A percentile compares a stretch with the other conserved stretches of the same genome.
phyloP scores from a whole-genome alignment of 2,329 filamentous ascomycete species.

The Epichloe gansuensis region DNA sequence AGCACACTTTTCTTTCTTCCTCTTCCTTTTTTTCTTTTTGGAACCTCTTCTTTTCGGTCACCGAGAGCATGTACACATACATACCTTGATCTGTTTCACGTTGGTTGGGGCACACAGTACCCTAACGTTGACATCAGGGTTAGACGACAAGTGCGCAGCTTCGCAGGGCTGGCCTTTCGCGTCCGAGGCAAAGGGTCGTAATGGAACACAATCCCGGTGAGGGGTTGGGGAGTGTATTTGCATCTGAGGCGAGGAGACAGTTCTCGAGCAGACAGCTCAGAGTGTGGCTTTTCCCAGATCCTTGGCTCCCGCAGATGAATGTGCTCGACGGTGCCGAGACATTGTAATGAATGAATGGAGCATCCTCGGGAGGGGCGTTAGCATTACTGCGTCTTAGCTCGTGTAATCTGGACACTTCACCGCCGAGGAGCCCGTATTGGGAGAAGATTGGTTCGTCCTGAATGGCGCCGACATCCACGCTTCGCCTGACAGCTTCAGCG shows the following conservation, averaged over 20 bases:
- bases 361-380: neutral
- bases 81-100: slow-evolving; percentile 24
- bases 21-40: neutral
- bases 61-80: neutral
- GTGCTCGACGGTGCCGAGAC: slow-evolving; percentile 40
- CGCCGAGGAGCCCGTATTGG: slow-evolving; percentile 13
- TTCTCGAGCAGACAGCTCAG: slow-evolving; percentile 45
- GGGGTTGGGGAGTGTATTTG: slow-evolving; percentile 33
- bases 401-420: slow-evolving; percentile 2
- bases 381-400: too few relatives aligned
- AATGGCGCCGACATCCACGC: neutral
- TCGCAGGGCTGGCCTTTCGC: slow-evolving; percentile 42
- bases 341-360: slow-evolving; percentile 31
- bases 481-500: slow-evolving; percentile 7
- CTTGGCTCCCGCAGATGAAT: slow-evolving; percentile 54
- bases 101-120: slow-evolving; percentile 46
- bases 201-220: slow-evolving; percentile 53
- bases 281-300: slow-evolving; percentile 52
- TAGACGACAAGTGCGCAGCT: slow-evolving; percentile 41
- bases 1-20: neutral
- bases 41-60: neutral
- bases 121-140: slow-evolving; percentile 31
- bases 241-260: slow-evolving; percentile 34
- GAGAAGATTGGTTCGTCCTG: neutral
- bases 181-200: slow-evolving; percentile 45